phyloP scores from a whole-genome alignment of 495 filamentous ascomycete species.

The Trichocladium uniseriatum region DNA sequence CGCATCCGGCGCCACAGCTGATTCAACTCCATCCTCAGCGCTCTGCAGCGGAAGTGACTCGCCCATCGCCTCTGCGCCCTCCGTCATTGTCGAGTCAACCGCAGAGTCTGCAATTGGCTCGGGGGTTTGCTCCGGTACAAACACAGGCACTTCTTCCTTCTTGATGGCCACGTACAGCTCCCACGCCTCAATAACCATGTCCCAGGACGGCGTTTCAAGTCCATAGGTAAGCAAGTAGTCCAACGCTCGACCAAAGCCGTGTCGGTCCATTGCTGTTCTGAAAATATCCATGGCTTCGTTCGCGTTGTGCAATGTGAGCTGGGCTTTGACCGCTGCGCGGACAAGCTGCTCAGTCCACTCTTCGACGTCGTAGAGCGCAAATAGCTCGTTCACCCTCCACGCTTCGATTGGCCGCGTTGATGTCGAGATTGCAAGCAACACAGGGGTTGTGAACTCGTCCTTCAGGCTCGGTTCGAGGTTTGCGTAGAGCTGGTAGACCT shows the following conservation, averaged over 20 bases:
- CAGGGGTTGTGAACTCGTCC: conserved; percentile 6
- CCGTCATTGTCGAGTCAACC: not conserved
- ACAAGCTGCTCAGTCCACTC: conserved; percentile 22
- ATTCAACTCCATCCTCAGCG: too few species aligned
- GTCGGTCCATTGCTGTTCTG: conserved; percentile 10
- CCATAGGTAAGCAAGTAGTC: conserved; percentile 20
- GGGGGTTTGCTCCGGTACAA: not conserved
- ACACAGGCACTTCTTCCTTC: not conserved
- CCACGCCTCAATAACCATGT: conserved; percentile 17
- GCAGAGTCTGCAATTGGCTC: not conserved
- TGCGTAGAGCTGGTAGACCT: conserved; percentile 20
- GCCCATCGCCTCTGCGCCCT: not conserved
- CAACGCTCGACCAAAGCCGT: conserved; percentile 10
- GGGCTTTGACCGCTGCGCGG: conserved; percentile 17
- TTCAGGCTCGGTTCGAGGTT: conserved; percentile 11
- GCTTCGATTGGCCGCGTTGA: conserved; percentile 20
- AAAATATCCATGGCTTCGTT: conserved; percentile 15
- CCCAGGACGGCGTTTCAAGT: conserved; percentile 17
- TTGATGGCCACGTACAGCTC: conserved; percentile 7
- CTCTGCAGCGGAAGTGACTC: too few species aligned
- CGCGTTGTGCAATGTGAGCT: conserved; percentile 14
- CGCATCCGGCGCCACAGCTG: too few species aligned
- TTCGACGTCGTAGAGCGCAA: conserved; percentile 3
- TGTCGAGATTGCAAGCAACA: conserved; percentile 17
- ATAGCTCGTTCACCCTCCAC: conserved; percentile 19